A percentile compares a stretch with the other conserved stretches of the same genome.
Evolutionary conservation across 2,329 filamentous ascomycete genomes (phyloP).

Genomic region (Trichoderma aggressivum): DNA sequence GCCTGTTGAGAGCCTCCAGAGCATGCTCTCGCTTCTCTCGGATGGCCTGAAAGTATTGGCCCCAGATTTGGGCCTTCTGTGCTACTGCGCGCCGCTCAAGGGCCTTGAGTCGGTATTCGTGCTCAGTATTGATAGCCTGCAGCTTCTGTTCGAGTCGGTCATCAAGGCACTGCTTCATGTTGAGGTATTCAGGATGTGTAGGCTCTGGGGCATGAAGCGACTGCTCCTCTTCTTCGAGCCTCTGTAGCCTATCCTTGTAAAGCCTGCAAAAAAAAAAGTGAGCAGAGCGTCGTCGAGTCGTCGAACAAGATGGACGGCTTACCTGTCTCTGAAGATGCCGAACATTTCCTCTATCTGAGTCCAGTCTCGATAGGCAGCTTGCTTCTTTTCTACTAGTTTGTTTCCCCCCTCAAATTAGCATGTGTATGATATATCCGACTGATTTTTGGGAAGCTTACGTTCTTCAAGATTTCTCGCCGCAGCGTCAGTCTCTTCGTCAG

Average conservation of each 20-base stretch:
- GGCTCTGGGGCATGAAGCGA: constrained; percentile 57
- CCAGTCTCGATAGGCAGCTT: constrained; percentile 75
- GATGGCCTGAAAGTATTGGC: constrained; percentile 84
- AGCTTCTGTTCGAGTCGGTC: constrained; percentile 78
- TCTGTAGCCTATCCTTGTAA: constrained; percentile 82
- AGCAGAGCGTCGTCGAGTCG: constrained; percentile 26
- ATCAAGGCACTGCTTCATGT: constrained; percentile 84
- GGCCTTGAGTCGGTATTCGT: constrained; percentile 69
- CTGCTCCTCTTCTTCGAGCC: constrained; percentile 68
- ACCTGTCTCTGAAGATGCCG: constrained; percentile 77
- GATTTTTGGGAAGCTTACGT: constrained; percentile 41
- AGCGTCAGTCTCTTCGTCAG: constrained; percentile 58
- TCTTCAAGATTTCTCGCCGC: constrained; percentile 63
- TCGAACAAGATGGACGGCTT: constrained; percentile 26
- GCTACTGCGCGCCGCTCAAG: constrained; percentile 74
- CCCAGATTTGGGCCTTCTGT: constrained; percentile 79
- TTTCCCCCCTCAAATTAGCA: constrained; percentile 23
- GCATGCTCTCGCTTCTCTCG: constrained; percentile 78
- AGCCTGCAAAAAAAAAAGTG: constrained; percentile 51
- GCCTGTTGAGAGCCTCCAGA: constrained; percentile 76
- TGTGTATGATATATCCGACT: neutral
- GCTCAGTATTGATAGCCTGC: constrained; percentile 68
- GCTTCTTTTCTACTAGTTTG: constrained; percentile 68
- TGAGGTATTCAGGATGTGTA: constrained; percentile 88
- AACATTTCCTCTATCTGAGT: constrained; percentile 84